Evolutionary conservation across 2,329 filamentous ascomycete genomes (phyloP).

Genomic region (Colletotrichum neosansevieriae): DNA sequence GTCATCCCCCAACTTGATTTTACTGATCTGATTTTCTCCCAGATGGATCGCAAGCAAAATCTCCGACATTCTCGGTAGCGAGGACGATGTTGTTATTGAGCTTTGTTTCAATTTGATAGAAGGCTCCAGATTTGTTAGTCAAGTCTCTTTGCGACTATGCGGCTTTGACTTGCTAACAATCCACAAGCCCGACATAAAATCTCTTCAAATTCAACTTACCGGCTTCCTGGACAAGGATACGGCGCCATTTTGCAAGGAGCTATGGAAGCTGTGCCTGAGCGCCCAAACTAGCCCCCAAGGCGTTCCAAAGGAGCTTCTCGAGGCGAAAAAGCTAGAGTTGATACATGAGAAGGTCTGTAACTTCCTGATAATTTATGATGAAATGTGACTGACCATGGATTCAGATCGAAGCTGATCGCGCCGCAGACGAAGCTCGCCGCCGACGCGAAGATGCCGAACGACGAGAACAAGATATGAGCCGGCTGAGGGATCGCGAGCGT

Average conservation of each 20-base stretch:
- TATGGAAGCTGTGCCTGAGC: constrained; percentile 93
- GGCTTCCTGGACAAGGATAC: constrained; percentile 97
- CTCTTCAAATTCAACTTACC: constrained; percentile 91
- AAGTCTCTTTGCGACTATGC: neutral
- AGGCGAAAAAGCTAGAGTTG: constrained; percentile 95
- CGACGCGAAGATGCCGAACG: constrained; percentile 78
- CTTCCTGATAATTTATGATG: neutral
- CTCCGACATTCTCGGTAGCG: constrained; percentile 86
- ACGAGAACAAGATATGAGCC: constrained; percentile 78
- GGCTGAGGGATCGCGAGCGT: constrained; percentile 74
- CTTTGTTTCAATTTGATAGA: constrained; percentile 80
- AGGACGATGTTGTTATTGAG: constrained; percentile 96
- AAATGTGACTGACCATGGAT: constrained; percentile 24
- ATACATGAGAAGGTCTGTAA: constrained; percentile 88
- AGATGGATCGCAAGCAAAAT: constrained; percentile 96
- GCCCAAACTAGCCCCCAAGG: constrained; percentile 90
- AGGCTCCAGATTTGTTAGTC: constrained; percentile 78
- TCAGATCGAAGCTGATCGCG: constrained; percentile 85
- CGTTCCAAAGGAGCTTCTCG: constrained; percentile 92
- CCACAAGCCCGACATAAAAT: constrained; percentile 90
- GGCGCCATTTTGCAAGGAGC: constrained; percentile 87
- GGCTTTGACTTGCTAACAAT: constrained; percentile 41
- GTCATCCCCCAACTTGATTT: neutral
- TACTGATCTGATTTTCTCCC: constrained; percentile 27
- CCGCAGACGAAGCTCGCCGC: constrained; percentile 79